A percentile compares a stretch with the other conserved stretches of the same genome.
Evolutionary conservation across 192 early-diverging fungal species (phyloP).

Genomic region (Haplosporangium gracile): DNA sequence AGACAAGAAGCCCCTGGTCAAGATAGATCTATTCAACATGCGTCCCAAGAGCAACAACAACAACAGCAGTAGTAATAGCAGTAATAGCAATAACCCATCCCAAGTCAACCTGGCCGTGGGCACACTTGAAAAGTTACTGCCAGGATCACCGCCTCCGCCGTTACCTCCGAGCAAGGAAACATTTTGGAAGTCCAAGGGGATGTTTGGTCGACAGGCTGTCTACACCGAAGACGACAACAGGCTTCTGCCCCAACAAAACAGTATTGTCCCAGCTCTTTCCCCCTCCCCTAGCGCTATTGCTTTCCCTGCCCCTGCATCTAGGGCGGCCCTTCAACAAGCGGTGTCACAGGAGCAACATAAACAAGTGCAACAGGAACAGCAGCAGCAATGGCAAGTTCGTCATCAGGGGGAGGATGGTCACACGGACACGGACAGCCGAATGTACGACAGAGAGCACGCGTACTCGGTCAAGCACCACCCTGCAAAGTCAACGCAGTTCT

Average conservation of each 20-base stretch:
- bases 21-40: constrained; percentile 46
- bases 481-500: not conserved
- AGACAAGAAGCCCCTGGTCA: constrained; percentile 15
- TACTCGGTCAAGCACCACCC: not conserved
- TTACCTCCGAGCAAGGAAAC: constrained; percentile 43
- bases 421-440: constrained; percentile 4
- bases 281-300: not conserved
- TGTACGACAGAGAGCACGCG: not conserved
- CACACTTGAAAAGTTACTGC: not conserved
- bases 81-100: not conserved
- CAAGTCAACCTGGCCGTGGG: not conserved
- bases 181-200: constrained; percentile 25
- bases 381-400: not conserved
- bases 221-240: constrained; percentile 28
- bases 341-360: constrained; percentile 5
- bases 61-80: not conserved
- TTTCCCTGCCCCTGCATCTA: not conserved
- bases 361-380: constrained; percentile 2
- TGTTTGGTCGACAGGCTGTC: constrained; percentile 10
- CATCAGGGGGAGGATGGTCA: constrained; percentile 11
- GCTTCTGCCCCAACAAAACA: not conserved
- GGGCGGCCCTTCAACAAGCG: too few relatives aligned
- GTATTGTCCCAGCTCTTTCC: not conserved
- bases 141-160: constrained; percentile 18
- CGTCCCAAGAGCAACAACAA: constrained; percentile 11